A percentile compares a stretch with the other conserved stretches of the same genome.
Conservation (phyloP, 192 early-diverging fungal species). For the Coemansia sp. region DNA sequence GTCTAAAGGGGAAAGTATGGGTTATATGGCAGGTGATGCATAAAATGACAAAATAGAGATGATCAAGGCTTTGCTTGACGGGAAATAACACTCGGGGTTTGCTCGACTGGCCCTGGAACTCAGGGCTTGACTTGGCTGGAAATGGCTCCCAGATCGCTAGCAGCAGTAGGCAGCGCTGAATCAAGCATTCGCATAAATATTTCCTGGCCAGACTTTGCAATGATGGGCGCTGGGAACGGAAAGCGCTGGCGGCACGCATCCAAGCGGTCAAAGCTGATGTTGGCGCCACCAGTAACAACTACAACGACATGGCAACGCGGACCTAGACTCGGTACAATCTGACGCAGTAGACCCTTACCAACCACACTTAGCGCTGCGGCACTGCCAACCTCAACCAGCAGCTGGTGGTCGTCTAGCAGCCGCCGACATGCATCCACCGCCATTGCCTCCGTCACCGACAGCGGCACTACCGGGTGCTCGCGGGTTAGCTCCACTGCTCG, state of each 20-base stretch:
- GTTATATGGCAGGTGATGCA: not conserved
- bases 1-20: not conserved
- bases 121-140: not conserved
- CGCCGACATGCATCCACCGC: conserved; percentile 55
- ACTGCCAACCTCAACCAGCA: conserved; percentile 61
- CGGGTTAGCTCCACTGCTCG: conserved; percentile 26
- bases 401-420: conserved; percentile 34
- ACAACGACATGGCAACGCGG: conserved; percentile 63
- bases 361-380: conserved; percentile 63
- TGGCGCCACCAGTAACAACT: conserved; percentile 67
- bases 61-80: too few relatives aligned
- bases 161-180: conserved; percentile 15
- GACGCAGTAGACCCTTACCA: conserved; percentile 60
- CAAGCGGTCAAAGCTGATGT: conserved; percentile 61
- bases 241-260: conserved; percentile 61
- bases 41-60: not conserved
- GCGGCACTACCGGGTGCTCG: conserved; percentile 20
- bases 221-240: conserved; percentile 60
- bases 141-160: not conserved
- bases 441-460: conserved; percentile 45
- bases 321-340: conserved; percentile 61
- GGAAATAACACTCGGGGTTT: too few relatives aligned
- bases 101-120: too few relatives aligned
- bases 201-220: conserved; percentile 70
- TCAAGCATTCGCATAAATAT: conserved; percentile 57